phyloP scores from a whole-genome alignment of 2,329 filamentous ascomycete species.

The Aspergillus ibericus region DNA sequence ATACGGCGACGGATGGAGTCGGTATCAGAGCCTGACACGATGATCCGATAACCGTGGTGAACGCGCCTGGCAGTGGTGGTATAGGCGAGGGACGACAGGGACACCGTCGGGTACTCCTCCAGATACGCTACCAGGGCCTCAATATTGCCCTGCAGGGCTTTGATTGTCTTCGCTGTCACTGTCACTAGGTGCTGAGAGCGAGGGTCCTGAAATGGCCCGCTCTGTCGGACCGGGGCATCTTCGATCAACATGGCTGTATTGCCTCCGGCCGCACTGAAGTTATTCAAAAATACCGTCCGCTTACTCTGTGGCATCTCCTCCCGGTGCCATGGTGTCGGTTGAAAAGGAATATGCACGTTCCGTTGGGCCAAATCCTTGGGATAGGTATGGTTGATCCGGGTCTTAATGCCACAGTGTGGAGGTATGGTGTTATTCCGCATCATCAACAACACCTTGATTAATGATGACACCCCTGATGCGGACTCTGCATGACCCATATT shows the following conservation, averaged over 20 bases:
- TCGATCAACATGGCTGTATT: slow-evolving; percentile 68
- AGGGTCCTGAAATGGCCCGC: slow-evolving; percentile 44
- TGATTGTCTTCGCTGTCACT: slow-evolving; percentile 51
- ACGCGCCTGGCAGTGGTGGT: slow-evolving; percentile 61
- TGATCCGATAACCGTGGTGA: slow-evolving; percentile 39
- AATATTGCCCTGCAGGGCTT: slow-evolving; percentile 53
- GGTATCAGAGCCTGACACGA: slow-evolving; percentile 20
- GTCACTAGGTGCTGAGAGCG: slow-evolving; percentile 59
- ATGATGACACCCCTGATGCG: slow-evolving; percentile 53
- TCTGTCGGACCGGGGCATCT: slow-evolving; percentile 52
- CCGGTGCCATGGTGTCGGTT: slow-evolving; percentile 43
- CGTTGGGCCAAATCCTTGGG: slow-evolving; percentile 44
- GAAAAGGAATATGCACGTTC: slow-evolving; percentile 48
- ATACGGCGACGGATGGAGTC: neutral
- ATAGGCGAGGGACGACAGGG: slow-evolving; percentile 57
- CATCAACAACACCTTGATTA: slow-evolving; percentile 41
- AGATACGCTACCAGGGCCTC: slow-evolving; percentile 56
- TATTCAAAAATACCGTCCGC: slow-evolving; percentile 58
- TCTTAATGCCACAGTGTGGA: slow-evolving; percentile 39
- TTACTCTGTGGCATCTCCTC: slow-evolving; percentile 20
- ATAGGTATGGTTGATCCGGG: slow-evolving; percentile 47
- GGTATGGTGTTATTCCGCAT: slow-evolving; percentile 34
- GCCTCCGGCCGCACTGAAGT: slow-evolving; percentile 69
- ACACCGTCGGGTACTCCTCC: slow-evolving; percentile 46
- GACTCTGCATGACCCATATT: slow-evolving; percentile 66